A percentile compares a stretch with the other conserved stretches of the same genome.
phyloP scores from a whole-genome alignment of 495 filamentous ascomycete genomes.

The Talaromyces nanjingensis region DNA sequence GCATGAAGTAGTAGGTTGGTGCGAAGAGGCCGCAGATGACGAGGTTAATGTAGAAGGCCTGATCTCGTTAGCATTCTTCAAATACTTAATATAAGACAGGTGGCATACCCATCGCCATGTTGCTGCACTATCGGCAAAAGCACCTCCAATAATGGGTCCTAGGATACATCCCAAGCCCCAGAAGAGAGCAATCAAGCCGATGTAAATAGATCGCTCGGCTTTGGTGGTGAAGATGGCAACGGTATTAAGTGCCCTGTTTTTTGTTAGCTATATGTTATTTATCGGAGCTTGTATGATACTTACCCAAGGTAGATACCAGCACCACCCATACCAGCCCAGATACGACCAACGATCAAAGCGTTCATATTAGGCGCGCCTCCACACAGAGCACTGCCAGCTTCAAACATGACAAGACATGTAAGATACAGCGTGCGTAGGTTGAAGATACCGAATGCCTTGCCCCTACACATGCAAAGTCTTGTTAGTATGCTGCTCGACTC shows the following conservation, averaged over 20 bases:
- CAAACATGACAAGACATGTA: conserved; percentile 21
- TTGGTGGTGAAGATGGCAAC: conserved; percentile 36
- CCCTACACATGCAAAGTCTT: not conserved
- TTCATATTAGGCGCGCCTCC: conserved; percentile 25
- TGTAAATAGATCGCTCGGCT: conserved; percentile 36
- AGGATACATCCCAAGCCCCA: conserved; percentile 43
- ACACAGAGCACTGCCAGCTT: conserved; percentile 24
- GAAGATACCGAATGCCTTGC: conserved; percentile 14
- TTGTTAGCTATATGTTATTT: not conserved
- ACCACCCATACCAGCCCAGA: conserved; percentile 33
- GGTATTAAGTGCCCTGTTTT: conserved; percentile 25
- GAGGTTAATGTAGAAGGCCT: conserved; percentile 62
- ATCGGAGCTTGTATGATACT: not conserved
- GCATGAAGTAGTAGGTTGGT: conserved; percentile 43
- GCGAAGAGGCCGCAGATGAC: conserved; percentile 36
- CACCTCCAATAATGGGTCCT: conserved; percentile 51
- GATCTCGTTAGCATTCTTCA: conserved; percentile 31
- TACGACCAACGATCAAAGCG: conserved; percentile 27
- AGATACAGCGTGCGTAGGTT: conserved; percentile 25
- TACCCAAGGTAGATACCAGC: conserved; percentile 44
- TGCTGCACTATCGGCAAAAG: conserved; percentile 37
- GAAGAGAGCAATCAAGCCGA: conserved; percentile 24
- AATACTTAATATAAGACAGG: no score
- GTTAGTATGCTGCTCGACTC: not conserved
- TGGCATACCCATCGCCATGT: conserved; percentile 46